Conservation (phyloP, 345 rosid genomes). For the Ricinus communis region DNA sequence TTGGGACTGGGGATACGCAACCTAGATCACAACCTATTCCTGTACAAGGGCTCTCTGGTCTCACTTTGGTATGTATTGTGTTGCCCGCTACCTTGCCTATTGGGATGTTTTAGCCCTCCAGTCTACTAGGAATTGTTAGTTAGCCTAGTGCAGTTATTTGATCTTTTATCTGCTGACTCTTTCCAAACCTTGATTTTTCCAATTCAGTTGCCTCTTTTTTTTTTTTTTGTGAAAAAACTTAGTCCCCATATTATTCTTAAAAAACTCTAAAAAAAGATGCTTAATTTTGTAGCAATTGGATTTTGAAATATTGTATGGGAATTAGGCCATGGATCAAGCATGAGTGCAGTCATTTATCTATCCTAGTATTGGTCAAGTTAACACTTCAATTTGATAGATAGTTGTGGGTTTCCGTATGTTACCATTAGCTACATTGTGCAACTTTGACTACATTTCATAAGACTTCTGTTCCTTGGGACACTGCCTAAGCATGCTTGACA, state of each 20-base stretch:
- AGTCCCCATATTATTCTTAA: not conserved
- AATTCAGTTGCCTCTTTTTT: not conserved
- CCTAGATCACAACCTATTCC: slow-evolving; percentile 94
- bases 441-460: too few species aligned
- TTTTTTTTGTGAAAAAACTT: not conserved
- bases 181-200: not conserved
- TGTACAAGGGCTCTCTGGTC: slow-evolving; percentile 84
- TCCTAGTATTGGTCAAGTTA: not conserved
- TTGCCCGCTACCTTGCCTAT: not conserved
- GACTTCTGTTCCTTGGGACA: too few species aligned
- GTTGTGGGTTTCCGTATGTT: not conserved
- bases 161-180: not conserved
- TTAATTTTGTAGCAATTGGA: not conserved
- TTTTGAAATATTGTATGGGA: not conserved
- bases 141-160: not conserved
- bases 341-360: not conserved
- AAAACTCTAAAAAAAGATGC: not conserved
- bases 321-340: not conserved
- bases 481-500: too few species aligned
- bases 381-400: not conserved
- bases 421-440: not conserved
- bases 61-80: slow-evolving; percentile 62
- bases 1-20: slow-evolving; percentile 99
- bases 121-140: not conserved
- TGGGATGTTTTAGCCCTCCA: not conserved